Conservation (phyloP, 352 stramenopile genomes). For the Globisporangium orthogonon region DNA sequence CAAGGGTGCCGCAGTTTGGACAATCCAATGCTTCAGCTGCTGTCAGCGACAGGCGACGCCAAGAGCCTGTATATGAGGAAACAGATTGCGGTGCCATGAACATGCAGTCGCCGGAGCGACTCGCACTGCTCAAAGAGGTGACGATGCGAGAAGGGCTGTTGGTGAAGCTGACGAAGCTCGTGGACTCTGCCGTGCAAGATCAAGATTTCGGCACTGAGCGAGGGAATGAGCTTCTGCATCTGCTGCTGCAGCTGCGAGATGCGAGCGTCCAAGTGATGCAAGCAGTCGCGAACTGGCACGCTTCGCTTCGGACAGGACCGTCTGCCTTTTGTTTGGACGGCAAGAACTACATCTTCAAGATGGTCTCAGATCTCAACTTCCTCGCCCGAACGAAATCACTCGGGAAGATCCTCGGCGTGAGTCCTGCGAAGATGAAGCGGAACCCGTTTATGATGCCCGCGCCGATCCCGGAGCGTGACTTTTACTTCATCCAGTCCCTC, state of each 20-base stretch:
- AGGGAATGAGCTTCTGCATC: conserved; percentile 47
- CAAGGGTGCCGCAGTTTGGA: too few species aligned
- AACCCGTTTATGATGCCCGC: conserved; percentile 85
- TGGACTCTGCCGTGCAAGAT: conserved; percentile 15
- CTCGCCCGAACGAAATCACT: conserved; percentile 42
- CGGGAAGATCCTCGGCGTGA: conserved; percentile 45
- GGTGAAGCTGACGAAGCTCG: conserved; percentile 36
- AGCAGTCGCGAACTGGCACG: conserved; percentile 52
- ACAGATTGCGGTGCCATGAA: neutral
- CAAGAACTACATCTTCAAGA: conserved; percentile 65
- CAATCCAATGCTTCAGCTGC: too few species aligned
- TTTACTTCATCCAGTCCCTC: conserved; percentile 22
- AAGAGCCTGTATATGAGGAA: neutral
- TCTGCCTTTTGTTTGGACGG: conserved; percentile 42
- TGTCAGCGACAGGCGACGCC: neutral
- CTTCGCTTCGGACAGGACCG: conserved; percentile 15
- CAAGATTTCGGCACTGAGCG: conserved; percentile 31
- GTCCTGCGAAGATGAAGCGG: conserved; percentile 49
- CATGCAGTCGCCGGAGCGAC: conserved; percentile 19
- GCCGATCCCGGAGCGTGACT: conserved; percentile 56
- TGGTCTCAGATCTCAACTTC: conserved; percentile 78
- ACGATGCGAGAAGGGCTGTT: conserved; percentile 56
- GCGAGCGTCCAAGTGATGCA: conserved; percentile 45
- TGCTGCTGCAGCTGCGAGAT: conserved; percentile 61
- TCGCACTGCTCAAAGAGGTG: conserved; percentile 48